These are phyloP conservation scores for Zopfia rhizophila DNA, from an alignment of 2,329 filamentous ascomycete genomes.

Conservation along the genomic window DNA sequence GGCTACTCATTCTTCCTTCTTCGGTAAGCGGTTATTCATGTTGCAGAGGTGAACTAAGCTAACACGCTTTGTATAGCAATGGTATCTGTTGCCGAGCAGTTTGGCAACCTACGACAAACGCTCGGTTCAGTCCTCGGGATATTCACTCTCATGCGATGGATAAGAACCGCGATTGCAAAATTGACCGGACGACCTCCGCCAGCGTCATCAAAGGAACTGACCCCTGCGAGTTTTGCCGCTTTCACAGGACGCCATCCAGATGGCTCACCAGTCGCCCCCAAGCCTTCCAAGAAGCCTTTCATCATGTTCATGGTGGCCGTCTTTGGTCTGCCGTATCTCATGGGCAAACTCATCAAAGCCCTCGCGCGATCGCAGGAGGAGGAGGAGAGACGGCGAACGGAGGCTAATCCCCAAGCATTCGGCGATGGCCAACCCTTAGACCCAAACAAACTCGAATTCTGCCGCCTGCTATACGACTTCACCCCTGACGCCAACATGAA, in stretches of 20 bases:
- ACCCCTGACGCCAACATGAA: conserved; percentile 74
- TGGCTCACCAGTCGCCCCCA: conserved; percentile 71
- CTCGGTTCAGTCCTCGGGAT: conserved; percentile 94
- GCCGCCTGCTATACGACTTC: conserved; percentile 94
- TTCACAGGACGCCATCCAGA: conserved; percentile 81
- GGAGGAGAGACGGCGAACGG: conserved; percentile 73
- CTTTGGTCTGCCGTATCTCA: conserved; percentile 94
- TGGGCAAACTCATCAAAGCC: conserved; percentile 92
- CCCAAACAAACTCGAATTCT: conserved; percentile 94
- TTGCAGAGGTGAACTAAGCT: conserved; percentile 14
- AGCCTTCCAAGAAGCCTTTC: conserved; percentile 92
- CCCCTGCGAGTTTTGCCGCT: conserved; percentile 87
- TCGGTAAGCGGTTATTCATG: conserved; percentile 71
- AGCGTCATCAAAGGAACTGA: conserved; percentile 85
- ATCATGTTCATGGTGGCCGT: conserved; percentile 95
- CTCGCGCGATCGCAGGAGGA: conserved; percentile 87
- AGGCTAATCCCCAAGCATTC: conserved; percentile 59
- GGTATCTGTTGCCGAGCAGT: conserved; percentile 98
- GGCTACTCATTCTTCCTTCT: conserved; percentile 99
- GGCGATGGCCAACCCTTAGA: conserved; percentile 70
- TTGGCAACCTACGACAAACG: conserved; percentile 91
- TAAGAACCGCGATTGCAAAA: conserved; percentile 89
- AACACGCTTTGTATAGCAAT: conserved; percentile 69
- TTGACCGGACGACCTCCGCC: conserved; percentile 91
- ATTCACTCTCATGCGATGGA: conserved; percentile 95